These are phyloP conservation scores for Blechomonas ayalai DNA, from an alignment of 208 protist species.

Conservation along the genomic window DNA sequence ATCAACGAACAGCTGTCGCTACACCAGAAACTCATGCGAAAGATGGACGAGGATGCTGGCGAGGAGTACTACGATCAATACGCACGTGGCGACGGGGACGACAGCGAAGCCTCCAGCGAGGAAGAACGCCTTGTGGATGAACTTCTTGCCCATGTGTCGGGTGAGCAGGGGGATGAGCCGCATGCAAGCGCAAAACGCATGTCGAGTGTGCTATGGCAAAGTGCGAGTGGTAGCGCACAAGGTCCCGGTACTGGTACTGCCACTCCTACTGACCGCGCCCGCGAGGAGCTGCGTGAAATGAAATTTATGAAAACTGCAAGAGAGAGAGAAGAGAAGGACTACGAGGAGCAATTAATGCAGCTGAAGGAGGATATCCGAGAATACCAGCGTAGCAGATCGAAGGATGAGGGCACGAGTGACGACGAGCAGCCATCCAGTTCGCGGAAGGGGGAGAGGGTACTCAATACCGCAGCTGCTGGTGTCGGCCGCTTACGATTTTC, in stretches of 20 bases:
- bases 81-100: conserved; percentile 17
- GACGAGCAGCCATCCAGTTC: background rate
- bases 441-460: background rate
- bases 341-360: conserved; percentile 38
- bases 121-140: conserved; percentile 83
- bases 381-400: conserved; percentile 13
- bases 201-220: conserved; percentile 45
- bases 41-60: conserved; percentile 83
- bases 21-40: conserved; percentile 87
- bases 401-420: background rate
- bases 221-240: no score
- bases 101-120: conserved; percentile 38
- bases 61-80: conserved; percentile 59
- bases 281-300: conserved; percentile 60
- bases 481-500: conserved; percentile 3
- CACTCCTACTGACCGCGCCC: conserved; percentile 55
- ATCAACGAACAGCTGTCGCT: conserved; percentile 76
- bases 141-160: conserved; percentile 29
- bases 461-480: background rate
- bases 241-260: no score
- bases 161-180: no score
- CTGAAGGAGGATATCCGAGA: conserved; percentile 47
- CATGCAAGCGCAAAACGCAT: conserved; percentile 13
- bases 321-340: conserved; percentile 52
- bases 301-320: conserved; percentile 84